A percentile compares a stretch with the other conserved stretches of the same genome.
Conservation (phyloP, 2,329 filamentous ascomycete species). For the Didymella lethalis region DNA sequence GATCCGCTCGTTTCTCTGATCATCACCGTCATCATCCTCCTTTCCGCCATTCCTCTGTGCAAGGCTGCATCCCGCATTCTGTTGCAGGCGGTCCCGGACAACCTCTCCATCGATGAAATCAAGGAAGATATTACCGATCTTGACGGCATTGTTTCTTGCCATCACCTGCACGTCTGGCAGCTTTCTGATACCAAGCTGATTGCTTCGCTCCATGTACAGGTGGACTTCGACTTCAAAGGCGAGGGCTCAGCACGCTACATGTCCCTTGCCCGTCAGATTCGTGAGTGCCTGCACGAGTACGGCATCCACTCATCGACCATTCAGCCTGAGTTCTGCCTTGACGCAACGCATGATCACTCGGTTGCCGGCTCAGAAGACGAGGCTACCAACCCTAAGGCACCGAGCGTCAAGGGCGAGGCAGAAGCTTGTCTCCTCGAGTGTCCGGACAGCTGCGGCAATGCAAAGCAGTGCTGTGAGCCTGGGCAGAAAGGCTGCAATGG, state of each 20-base stretch:
- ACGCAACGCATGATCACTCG: conserved; percentile 55
- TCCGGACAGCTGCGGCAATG: conserved; percentile 53
- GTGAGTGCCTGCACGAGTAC: conserved; percentile 90
- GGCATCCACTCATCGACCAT: conserved; percentile 98
- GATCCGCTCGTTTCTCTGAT: conserved; percentile 92
- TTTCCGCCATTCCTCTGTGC: conserved; percentile 79
- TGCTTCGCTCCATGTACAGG: conserved; percentile 90
- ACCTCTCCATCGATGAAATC: conserved; percentile 87
- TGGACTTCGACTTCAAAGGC: conserved; percentile 87
- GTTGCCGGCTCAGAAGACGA: conserved; percentile 45
- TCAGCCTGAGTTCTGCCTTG: conserved; percentile 79
- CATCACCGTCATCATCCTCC: conserved; percentile 81
- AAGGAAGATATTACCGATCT: conserved; percentile 88
- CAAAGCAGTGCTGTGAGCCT: conserved; percentile 54
- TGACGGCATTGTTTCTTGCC: conserved; percentile 85
- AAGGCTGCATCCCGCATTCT: conserved; percentile 85
- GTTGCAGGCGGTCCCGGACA: conserved; percentile 89
- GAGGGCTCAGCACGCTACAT: conserved; percentile 84
- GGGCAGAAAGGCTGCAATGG: conserved; percentile 36
- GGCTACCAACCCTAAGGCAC: conserved; percentile 43
- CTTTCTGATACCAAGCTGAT: conserved; percentile 94
- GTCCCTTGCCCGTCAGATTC: conserved; percentile 81
- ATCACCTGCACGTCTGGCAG: conserved; percentile 98
- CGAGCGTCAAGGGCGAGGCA: conserved; percentile 47
- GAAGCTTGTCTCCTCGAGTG: conserved; percentile 55